These are phyloP conservation scores for Dryas integrifolia DNA, from an alignment of 331 rosid species.

Conservation along the genomic window DNA sequence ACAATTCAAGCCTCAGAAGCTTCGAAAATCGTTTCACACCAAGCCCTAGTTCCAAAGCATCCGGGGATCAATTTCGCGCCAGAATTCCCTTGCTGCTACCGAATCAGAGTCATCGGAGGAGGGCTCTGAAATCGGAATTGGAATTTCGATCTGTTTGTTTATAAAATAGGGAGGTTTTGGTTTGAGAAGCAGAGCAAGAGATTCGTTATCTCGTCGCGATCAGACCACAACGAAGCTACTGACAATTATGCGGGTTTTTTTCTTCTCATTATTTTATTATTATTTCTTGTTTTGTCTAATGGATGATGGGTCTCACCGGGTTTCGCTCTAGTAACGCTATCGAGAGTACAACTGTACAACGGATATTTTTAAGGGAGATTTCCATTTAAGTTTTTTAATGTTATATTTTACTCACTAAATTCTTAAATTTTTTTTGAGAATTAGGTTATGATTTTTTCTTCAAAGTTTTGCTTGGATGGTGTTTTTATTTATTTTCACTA, in stretches of 20 bases:
- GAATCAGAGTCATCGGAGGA: background rate
- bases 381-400: background rate
- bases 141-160: conserved; percentile 8
- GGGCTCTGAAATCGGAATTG: background rate
- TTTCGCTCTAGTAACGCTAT: conserved; percentile 12
- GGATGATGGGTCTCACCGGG: conserved; percentile 14
- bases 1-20: background rate
- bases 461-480: no score
- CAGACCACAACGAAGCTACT: conserved; percentile 18
- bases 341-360: background rate
- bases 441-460: no score
- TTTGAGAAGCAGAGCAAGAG: conserved; percentile 32
- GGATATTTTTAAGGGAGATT: conserved; percentile 17
- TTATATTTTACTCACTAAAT: no score
- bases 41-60: conserved; percentile 17
- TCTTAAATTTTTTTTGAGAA: no score
- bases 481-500: no score
- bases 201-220: conserved; percentile 47
- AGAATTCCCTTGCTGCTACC: background rate
- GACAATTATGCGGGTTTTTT: conserved; percentile 18
- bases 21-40: background rate
- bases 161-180: background rate
- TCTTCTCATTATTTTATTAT: conserved; percentile 1
- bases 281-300: background rate
- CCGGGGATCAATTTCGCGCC: conserved; percentile 22